A percentile compares a stretch with the other conserved stretches of the same genome.
Evolutionary conservation across 1,139 yeast species (phyloP).

Genomic region (Pichia cactophila): DNA sequence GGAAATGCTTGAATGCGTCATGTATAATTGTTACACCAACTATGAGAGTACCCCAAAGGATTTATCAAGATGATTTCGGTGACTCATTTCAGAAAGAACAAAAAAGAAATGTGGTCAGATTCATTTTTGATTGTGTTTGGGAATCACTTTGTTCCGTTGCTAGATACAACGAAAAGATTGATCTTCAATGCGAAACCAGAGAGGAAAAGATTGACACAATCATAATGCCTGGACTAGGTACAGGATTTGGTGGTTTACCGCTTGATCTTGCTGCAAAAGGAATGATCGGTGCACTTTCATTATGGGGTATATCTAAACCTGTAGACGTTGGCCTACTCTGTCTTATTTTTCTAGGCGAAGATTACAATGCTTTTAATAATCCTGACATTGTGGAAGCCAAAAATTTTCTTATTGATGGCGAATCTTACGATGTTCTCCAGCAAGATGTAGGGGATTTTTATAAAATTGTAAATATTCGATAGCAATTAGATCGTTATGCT

Average conservation of each 20-base stretch:
- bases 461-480: background rate
- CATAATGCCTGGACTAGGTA: slow-evolving; percentile 43
- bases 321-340: slow-evolving; percentile 15
- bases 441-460: slow-evolving; percentile 10
- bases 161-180: slow-evolving; percentile 17
- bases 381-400: slow-evolving; percentile 1
- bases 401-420: background rate
- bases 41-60: slow-evolving; percentile 35
- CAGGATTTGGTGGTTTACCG: slow-evolving; percentile 43
- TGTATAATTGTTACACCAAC: slow-evolving; percentile 42
- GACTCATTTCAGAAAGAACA: background rate
- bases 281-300: slow-evolving; percentile 27
- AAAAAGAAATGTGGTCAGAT: slow-evolving; percentile 15
- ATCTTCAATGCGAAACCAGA: slow-evolving; percentile 23
- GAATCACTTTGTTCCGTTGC: slow-evolving; percentile 29
- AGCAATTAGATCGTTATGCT: background rate
- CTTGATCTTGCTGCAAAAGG: slow-evolving; percentile 30
- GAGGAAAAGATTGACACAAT: slow-evolving; percentile 25
- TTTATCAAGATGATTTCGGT: slow-evolving; percentile 10
- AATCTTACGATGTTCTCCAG: slow-evolving; percentile 5
- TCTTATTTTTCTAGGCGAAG: slow-evolving; percentile 22
- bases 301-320: slow-evolving; percentile 16
- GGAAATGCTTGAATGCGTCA: slow-evolving; percentile 24
- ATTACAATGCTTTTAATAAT: slow-evolving; percentile 10
- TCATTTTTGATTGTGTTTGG: slow-evolving; percentile 43